Evolutionary conservation across 2,329 filamentous ascomycete genomes (phyloP).

Genomic region (Didymella pinodella): DNA sequence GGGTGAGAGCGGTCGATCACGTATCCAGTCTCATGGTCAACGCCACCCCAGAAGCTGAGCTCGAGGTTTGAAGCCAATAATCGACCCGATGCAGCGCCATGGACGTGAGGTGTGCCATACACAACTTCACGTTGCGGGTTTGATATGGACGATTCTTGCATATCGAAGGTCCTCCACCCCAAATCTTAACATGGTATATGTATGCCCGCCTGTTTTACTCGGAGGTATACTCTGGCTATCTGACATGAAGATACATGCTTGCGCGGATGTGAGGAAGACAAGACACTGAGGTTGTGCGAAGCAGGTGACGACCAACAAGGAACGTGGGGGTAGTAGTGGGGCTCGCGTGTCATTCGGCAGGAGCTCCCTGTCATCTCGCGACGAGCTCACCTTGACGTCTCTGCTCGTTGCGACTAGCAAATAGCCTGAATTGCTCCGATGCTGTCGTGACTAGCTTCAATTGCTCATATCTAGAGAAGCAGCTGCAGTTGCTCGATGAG

Average conservation of each 20-base stretch:
- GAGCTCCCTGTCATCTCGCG: conserved; percentile 13
- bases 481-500: conserved; percentile 7
- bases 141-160: background rate
- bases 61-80: conserved; percentile 16
- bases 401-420: conserved; percentile 19
- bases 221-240: background rate
- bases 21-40: conserved; percentile 52
- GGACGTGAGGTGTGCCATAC: conserved; percentile 13
- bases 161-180: background rate
- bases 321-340: conserved; percentile 15
- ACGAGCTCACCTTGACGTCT: conserved; percentile 8
- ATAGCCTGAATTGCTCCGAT: conserved; percentile 11
- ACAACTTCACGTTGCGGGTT: background rate
- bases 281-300: background rate
- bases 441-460: conserved; percentile 4
- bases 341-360: conserved; percentile 10
- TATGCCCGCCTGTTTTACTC: background rate
- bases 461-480: conserved; percentile 1
- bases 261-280: background rate
- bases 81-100: conserved; percentile 7
- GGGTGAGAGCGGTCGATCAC: conserved; percentile 58
- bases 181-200: background rate
- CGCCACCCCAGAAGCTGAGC: conserved; percentile 60
- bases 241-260: background rate
- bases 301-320: background rate